A percentile compares a stretch with the other conserved stretches of the same genome.
Conservation (phyloP, 305 asterid species). For the Rubia balearica region DNA sequence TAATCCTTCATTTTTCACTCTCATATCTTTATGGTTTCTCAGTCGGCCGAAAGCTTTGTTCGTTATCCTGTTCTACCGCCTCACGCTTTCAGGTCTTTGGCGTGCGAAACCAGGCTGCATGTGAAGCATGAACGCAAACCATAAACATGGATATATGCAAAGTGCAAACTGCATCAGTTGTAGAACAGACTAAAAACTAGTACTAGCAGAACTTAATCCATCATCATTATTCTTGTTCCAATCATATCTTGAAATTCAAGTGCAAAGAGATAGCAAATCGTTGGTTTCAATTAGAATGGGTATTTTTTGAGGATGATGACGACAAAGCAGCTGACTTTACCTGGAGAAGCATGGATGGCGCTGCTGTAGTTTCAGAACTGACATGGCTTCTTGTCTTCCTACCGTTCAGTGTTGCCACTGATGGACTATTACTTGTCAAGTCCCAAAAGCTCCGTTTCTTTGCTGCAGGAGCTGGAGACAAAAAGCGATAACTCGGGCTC, state of each 20-base stretch:
- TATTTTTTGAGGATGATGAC: background rate
- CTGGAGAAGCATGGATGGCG: constrained; percentile 61
- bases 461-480: constrained; percentile 49
- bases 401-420: constrained; percentile 40
- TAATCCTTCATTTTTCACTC: background rate
- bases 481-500: constrained; percentile 36
- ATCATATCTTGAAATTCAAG: background rate
- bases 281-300: background rate
- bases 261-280: background rate
- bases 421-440: constrained; percentile 51
- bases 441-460: constrained; percentile 65
- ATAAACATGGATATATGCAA: constrained; percentile 31
- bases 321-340: constrained; percentile 19
- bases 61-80: constrained; percentile 17
- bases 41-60: background rate
- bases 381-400: constrained; percentile 58
- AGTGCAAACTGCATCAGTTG: constrained; percentile 39
- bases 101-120: constrained; percentile 56
- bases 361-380: constrained; percentile 30
- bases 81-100: constrained; percentile 33
- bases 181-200: constrained; percentile 18
- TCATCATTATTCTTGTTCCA: background rate
- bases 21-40: background rate
- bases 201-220: constrained; percentile 6
- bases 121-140: constrained; percentile 27